Base-by-base conservation (phyloP, 2,329 filamentous ascomycete genomes). In the Pseudogymnoascus verrucosus region DNA sequence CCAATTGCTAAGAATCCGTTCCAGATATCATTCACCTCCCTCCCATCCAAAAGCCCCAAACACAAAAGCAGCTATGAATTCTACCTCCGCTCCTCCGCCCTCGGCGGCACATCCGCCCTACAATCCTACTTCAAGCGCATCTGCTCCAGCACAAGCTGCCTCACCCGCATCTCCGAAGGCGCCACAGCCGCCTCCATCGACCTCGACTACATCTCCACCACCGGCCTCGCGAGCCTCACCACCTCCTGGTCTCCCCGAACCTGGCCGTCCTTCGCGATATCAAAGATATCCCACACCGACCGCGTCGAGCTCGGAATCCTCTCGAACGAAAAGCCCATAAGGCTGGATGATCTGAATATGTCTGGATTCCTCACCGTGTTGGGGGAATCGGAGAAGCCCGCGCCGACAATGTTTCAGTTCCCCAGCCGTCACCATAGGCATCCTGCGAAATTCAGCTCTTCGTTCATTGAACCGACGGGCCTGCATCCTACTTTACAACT, bases 271-370 rank as follows among this genome's bases (percentile, higher is more conserved):
- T 62, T 65, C 37, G 63, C 63, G 60, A 63, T 73, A 68, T 73
- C 14, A 67, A 73, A 65, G 23, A 64, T 65, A 12, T 23, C 34
- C 4, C 69, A 75, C 0, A 72, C 76, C 1, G 79, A 85, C 59
- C 84, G 88, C 59, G 82, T 91, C 4, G 93, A 98, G 73, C 84
- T 97, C 19, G 93, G 93, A 14, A 82, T 97, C 44, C 78, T 98
- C 64, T 85, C 84, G 5, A 79, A 82, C 10, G 87, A 92, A 68
- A 77, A 78, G 3, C 81, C 87, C 12, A 78, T 84, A 12, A 86
- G 91, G 64, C 78, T 84, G 0, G 85, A 93, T 73, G 90, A 96
- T 68, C 76, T 96, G 11, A 89, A 88, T 39, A 81, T 96, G 40
- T 87, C 88, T 4, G 93, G 93, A 2, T 83, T 92, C 63, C 78